Conservation (phyloP, 2,329 filamentous ascomycete genomes). For the Massarina eburnea region DNA sequence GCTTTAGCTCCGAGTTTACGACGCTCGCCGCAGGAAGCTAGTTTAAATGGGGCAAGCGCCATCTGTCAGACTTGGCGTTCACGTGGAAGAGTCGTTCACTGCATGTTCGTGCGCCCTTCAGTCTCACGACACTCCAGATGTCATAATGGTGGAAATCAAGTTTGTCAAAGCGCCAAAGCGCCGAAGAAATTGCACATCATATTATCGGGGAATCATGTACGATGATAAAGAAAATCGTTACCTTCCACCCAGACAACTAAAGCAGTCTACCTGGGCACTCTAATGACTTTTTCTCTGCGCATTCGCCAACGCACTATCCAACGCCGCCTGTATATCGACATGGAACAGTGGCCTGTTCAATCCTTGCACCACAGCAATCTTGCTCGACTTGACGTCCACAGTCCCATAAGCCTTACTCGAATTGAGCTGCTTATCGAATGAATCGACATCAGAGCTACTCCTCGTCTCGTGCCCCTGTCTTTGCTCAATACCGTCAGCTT, state of each 20-base stretch:
- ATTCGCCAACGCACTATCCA: conserved; percentile 86
- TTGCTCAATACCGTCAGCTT: conserved; percentile 20
- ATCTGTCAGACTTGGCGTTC: background rate
- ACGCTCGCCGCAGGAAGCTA: background rate
- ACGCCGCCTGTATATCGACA: conserved; percentile 85
- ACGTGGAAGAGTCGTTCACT: background rate
- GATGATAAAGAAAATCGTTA: background rate
- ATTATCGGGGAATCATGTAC: conserved; percentile 6
- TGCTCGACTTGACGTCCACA: conserved; percentile 30
- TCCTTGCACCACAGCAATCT: conserved; percentile 69
- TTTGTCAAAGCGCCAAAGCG: background rate
- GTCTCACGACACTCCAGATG: background rate
- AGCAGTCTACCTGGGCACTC: too few relatives aligned
- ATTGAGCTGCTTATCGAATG: conserved; percentile 36
- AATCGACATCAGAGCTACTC: conserved; percentile 25
- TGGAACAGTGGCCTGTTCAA: conserved; percentile 94
- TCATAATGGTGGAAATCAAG: background rate
- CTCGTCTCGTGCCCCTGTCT: conserved; percentile 7
- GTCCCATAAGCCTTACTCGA: conserved; percentile 35
- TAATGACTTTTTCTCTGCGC: conserved; percentile 49
- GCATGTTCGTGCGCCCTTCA: background rate
- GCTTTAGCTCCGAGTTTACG: conserved; percentile 14
- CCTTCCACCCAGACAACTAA: background rate
- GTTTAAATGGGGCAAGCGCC: background rate
- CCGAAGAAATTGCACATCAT: background rate